phyloP scores from a whole-genome alignment of 257 asterid genomes.

The Knoxia roxburghii region DNA sequence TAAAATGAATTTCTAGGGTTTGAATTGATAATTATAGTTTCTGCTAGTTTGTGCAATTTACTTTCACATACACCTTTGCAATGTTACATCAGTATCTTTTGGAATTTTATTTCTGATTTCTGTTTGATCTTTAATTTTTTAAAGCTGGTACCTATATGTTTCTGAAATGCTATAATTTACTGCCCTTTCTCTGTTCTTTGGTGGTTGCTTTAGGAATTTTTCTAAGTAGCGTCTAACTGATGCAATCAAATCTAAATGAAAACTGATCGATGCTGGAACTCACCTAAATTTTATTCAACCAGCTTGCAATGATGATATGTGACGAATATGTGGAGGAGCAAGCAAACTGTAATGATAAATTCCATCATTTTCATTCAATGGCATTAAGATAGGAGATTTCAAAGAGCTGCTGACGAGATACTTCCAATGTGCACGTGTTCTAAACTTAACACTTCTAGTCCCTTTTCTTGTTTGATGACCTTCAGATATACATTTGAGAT shows the following conservation, averaged over 20 bases:
- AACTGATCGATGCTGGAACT: constrained; percentile 19
- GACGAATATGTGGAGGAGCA: constrained; percentile 54
- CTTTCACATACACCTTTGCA: neutral
- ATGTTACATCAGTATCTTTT: neutral
- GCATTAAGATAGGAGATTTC: constrained; percentile 30
- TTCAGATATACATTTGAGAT: neutral
- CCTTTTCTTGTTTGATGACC: neutral
- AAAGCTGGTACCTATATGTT: neutral
- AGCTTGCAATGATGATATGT: constrained; percentile 86
- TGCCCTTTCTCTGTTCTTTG: neutral
- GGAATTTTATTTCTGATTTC: neutral
- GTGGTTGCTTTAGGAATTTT: neutral
- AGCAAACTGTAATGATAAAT: constrained; percentile 23
- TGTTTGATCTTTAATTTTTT: neutral
- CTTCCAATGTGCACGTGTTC: constrained; percentile 16
- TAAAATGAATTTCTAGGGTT: neutral
- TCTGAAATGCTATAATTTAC: neutral
- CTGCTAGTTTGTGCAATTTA: neutral
- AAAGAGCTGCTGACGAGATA: constrained; percentile 39
- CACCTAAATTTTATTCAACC: constrained; percentile 44
- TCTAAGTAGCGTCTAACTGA: neutral
- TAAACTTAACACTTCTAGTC: constrained; percentile 18
- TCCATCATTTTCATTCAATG: constrained; percentile 24
- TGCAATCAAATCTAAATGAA: neutral
- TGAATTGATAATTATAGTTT: constrained; percentile 4